These are phyloP conservation scores for Botryotinia narcissicola DNA, from an alignment of 2,329 filamentous ascomycete species.

Conservation along the genomic window DNA sequence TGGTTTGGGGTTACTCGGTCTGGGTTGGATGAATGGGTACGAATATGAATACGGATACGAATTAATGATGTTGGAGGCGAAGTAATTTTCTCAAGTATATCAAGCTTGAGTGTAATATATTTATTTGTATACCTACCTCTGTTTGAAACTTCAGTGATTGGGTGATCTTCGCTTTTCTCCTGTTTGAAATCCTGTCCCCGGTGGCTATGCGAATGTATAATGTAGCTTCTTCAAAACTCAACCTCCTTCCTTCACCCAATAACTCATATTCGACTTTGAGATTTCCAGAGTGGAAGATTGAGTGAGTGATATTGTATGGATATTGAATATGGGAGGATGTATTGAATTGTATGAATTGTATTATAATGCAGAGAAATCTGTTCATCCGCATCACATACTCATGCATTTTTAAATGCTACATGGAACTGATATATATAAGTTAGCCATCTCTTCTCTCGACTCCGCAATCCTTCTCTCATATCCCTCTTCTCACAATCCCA, in stretches of 20 bases:
- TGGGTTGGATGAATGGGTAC: neutral
- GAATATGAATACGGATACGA: neutral
- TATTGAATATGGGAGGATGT: neutral
- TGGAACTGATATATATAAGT: neutral
- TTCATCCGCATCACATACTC: neutral
- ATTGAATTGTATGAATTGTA: neutral
- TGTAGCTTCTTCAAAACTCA: constrained; percentile 49
- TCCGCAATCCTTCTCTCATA: neutral
- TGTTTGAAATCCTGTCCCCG: neutral
- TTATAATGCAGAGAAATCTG: neutral
- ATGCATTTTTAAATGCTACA: neutral
- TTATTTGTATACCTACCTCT: neutral
- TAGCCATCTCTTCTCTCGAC: neutral
- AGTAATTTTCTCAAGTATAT: neutral
- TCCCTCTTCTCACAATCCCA: neutral
- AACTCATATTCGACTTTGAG: no score
- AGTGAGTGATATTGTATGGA: no score
- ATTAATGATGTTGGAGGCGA: neutral
- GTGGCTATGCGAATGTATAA: neutral
- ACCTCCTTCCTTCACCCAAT: constrained; percentile 73
- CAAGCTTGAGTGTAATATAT: neutral
- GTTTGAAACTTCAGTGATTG: neutral
- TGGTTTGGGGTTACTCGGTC: neutral
- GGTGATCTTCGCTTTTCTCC: neutral
- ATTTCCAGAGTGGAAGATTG: no score